A percentile compares a stretch with the other conserved stretches of the same genome.
These are phyloP conservation scores for Exophiala sideris DNA, from an alignment of 2,329 filamentous ascomycete species.

Conservation along the genomic window DNA sequence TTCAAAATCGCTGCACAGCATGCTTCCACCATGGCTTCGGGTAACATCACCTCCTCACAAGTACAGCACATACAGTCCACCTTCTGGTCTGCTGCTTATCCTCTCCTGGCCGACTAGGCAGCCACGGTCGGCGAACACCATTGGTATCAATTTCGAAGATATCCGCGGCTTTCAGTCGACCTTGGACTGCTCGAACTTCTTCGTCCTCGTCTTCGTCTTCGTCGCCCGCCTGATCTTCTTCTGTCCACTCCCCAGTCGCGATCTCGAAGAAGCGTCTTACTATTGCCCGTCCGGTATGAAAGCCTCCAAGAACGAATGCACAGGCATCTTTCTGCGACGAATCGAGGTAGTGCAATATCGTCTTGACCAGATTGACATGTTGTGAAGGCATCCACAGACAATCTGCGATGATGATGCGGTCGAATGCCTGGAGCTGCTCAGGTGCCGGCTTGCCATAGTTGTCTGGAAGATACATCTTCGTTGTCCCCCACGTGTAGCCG, in stretches of 20 bases:
- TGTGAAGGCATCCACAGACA: conserved; percentile 59
- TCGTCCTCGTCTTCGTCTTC: conserved; percentile 34
- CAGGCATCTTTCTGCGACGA: conserved; percentile 9
- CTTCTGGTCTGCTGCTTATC: conserved; percentile 50
- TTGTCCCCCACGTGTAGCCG: conserved; percentile 26
- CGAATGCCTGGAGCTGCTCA: conserved; percentile 40
- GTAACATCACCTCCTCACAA: conserved; percentile 27
- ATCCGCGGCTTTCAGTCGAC: conserved; percentile 23
- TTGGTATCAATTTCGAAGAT: conserved; percentile 33
- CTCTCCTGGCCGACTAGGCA: conserved; percentile 43
- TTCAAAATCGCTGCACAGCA: neutral
- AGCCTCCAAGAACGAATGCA: conserved; percentile 55
- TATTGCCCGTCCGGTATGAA: conserved; percentile 57
- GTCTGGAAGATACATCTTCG: conserved; percentile 37
- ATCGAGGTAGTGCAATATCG: conserved; percentile 52
- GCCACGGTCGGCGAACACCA: conserved; percentile 45
- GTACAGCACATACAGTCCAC: conserved; percentile 55
- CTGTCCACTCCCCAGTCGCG: conserved; percentile 25
- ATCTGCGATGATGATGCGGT: conserved; percentile 57
- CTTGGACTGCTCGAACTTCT: conserved; percentile 5
- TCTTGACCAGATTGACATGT: conserved; percentile 54
- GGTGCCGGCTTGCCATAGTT: conserved; percentile 16
- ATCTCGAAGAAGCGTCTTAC: conserved; percentile 56
- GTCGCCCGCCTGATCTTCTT: conserved; percentile 38
- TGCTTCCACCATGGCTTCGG: too few relatives aligned